phyloP scores from a whole-genome alignment of 2,329 filamentous ascomycete species.

The Diaporthe velutina region DNA sequence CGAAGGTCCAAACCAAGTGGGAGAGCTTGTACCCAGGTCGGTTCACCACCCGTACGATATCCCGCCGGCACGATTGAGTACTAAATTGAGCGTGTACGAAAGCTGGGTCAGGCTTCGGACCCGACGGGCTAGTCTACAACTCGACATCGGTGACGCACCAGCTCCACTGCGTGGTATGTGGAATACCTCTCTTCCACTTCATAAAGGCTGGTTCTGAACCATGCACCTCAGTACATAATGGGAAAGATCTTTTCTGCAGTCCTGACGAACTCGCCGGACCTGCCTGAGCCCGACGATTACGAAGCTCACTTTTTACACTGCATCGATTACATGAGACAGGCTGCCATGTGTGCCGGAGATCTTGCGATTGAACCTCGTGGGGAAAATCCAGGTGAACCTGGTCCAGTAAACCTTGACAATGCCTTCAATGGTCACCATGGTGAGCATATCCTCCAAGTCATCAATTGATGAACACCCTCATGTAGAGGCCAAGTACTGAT shows the following conservation, averaged over 20 bases:
- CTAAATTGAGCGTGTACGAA: neutral
- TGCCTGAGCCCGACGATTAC: slow-evolving; percentile 43
- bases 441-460: slow-evolving; percentile 25
- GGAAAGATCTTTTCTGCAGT: slow-evolving; percentile 48
- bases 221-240: slow-evolving; percentile 49
- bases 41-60: neutral
- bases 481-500: neutral
- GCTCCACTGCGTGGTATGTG: slow-evolving; percentile 54
- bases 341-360: slow-evolving; percentile 45
- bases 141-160: slow-evolving; percentile 58
- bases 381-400: slow-evolving; percentile 41
- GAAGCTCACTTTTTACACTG: slow-evolving; percentile 54
- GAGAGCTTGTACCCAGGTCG: slow-evolving; percentile 55
- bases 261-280: slow-evolving; percentile 40
- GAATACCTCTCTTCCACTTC: neutral
- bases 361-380: slow-evolving; percentile 45
- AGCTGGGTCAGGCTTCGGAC: slow-evolving; percentile 33
- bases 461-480: no score
- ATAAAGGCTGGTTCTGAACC: neutral
- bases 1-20: slow-evolving; percentile 53
- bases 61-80: no score
- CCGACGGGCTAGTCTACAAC: slow-evolving; percentile 49
- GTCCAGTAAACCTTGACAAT: slow-evolving; percentile 43
- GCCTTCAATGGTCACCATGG: slow-evolving; percentile 44
- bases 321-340: slow-evolving; percentile 47